These are phyloP conservation scores for Trifolium fragiferum DNA, from an alignment of 306 rosid genomes.

Conservation along the genomic window DNA sequence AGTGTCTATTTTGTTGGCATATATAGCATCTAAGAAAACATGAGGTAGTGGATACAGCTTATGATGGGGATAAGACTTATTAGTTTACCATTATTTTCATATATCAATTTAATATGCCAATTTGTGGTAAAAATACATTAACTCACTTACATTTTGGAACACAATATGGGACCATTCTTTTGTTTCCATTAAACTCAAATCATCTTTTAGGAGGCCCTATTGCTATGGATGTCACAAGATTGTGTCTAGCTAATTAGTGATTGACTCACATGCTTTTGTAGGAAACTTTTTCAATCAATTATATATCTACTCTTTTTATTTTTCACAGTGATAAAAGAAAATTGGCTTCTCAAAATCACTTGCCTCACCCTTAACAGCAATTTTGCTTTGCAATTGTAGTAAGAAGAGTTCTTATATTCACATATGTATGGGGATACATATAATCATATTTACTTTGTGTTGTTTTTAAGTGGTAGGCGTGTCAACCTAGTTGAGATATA, in stretches of 20 bases:
- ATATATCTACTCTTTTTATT: neutral
- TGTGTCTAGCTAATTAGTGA: slow-evolving; percentile 24
- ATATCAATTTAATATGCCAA: slow-evolving; percentile 31
- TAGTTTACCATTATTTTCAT: slow-evolving; percentile 23
- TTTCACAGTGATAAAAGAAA: slow-evolving; percentile 13
- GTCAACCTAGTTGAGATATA: too few species aligned
- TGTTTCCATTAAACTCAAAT: slow-evolving; percentile 29
- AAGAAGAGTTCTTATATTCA: neutral
- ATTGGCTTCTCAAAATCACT: neutral
- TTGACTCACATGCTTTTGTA: slow-evolving; percentile 39
- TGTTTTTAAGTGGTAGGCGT: too few species aligned
- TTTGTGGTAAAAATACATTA: slow-evolving; percentile 33
- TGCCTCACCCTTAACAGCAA: slow-evolving; percentile 37
- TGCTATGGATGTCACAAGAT: slow-evolving; percentile 35
- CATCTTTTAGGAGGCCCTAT: slow-evolving; percentile 13
- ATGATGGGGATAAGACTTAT: slow-evolving; percentile 40
- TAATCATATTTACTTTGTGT: too few species aligned
- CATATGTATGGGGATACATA: slow-evolving; percentile 1
- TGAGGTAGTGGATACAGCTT: slow-evolving; percentile 42
- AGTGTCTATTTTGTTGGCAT: slow-evolving; percentile 45
- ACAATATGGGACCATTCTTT: slow-evolving; percentile 43
- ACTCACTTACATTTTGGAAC: slow-evolving; percentile 48
- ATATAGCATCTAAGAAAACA: slow-evolving; percentile 42
- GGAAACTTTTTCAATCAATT: slow-evolving; percentile 28
- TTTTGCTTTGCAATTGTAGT: slow-evolving; percentile 6